phyloP scores from a whole-genome alignment of 2,329 filamentous ascomycete genomes.

The Fusarium sp. region DNA sequence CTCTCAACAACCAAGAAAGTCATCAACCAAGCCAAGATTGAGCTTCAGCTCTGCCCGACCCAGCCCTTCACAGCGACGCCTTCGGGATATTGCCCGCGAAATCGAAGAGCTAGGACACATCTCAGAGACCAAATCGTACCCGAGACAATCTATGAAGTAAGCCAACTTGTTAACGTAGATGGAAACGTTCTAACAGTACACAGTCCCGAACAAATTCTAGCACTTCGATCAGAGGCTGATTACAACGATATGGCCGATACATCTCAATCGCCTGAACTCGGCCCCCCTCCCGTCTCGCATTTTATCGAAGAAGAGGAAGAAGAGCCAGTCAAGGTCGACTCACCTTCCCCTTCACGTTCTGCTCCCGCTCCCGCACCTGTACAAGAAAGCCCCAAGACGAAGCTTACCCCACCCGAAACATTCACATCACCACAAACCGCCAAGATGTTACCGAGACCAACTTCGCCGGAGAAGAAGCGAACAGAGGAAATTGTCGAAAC shows the following conservation, averaged over 20 bases:
- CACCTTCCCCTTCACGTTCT: conserved; percentile 52
- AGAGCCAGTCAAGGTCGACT: conserved; percentile 65
- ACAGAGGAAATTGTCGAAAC: conserved; percentile 3
- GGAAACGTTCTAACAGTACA: conserved; percentile 46
- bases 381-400: conserved; percentile 42
- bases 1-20: conserved; percentile 55
- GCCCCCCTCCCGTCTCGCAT: conserved; percentile 69
- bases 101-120: conserved; percentile 67
- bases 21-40: conserved; percentile 55
- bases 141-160: conserved; percentile 75
- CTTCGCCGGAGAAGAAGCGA: conserved; percentile 48
- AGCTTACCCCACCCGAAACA: conserved; percentile 47
- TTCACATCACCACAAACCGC: conserved; percentile 47
- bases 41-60: conserved; percentile 54
- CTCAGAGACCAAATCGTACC: conserved; percentile 74
- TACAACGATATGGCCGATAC: conserved; percentile 59
- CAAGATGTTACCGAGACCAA: conserved; percentile 31
- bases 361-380: conserved; percentile 15
- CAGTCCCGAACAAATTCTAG: conserved; percentile 72
- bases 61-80: conserved; percentile 66
- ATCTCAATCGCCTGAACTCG: conserved; percentile 75
- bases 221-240: conserved; percentile 62
- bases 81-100: conserved; percentile 67
- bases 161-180: conserved; percentile 43
- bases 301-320: conserved; percentile 68